A percentile compares a stretch with the other conserved stretches of the same genome.
Conservation (phyloP, 176 grass and related monocot genomes). For the Dactylis glomerata region DNA sequence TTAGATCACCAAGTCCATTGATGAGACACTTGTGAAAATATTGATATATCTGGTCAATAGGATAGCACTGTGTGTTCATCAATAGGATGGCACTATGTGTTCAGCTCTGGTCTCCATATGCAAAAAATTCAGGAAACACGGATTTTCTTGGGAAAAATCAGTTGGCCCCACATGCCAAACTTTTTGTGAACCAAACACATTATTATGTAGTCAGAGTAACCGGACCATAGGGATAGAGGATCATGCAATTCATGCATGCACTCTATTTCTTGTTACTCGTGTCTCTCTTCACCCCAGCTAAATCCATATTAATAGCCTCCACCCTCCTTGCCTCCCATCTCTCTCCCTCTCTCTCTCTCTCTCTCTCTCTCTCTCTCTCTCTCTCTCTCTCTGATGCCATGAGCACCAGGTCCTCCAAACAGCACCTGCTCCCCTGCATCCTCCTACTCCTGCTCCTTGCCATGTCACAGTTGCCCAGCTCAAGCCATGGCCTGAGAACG, state of each 20-base stretch:
- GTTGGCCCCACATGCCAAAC: neutral
- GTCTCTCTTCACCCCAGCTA: constrained; percentile 8
- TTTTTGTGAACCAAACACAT: constrained; percentile 17
- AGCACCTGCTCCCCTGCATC: constrained; percentile 24
- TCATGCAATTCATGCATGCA: constrained; percentile 7
- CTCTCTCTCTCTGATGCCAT: constrained; percentile 9
- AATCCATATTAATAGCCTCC: constrained; percentile 63
- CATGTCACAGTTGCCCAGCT: constrained; percentile 26
- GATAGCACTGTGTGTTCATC: constrained; percentile 1
- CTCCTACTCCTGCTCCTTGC: constrained; percentile 43
- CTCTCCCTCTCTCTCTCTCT: neutral
- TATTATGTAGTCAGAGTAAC: constrained; percentile 18
- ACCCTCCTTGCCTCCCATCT: neutral
- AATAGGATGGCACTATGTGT: neutral
- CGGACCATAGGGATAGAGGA: neutral
- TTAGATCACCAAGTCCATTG: constrained; percentile 18
- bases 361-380: neutral
- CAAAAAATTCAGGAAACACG: neutral
- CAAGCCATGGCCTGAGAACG: constrained; percentile 34
- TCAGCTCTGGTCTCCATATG: constrained; percentile 1
- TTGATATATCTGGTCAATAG: neutral
- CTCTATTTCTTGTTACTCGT: constrained; percentile 33
- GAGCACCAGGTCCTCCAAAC: constrained; percentile 25
- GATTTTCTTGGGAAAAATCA: neutral
- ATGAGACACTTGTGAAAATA: constrained; percentile 14